Percentiles rank a stretch among this genome's conserved stretches.
These are phyloP conservation scores for Scenedesmus sp. DNA, from an alignment of 163 green algal species.

Conservation along the genomic window DNA sequence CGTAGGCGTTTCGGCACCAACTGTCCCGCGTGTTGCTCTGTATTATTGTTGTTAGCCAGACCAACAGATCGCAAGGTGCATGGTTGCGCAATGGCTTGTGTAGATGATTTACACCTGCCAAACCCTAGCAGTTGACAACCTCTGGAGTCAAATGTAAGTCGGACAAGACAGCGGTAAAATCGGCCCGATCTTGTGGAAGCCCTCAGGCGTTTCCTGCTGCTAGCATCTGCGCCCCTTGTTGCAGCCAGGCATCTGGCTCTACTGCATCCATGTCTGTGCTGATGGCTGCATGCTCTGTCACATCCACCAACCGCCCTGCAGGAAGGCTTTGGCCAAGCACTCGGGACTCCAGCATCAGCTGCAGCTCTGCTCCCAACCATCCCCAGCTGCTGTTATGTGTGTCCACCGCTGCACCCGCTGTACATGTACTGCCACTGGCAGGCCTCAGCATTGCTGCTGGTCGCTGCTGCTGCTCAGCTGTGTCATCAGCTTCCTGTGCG, in stretches of 20 bases:
- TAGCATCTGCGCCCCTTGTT: background rate
- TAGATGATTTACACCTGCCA: too few relatives aligned
- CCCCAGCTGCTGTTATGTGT: background rate
- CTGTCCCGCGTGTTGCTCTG: background rate
- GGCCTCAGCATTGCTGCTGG: background rate
- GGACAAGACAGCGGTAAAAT: background rate
- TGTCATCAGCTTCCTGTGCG: background rate
- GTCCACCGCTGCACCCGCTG: background rate
- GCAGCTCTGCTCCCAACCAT: background rate
- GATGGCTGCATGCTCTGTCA: background rate
- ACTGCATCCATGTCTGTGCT: conserved; percentile 18
- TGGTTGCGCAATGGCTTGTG: too few relatives aligned
- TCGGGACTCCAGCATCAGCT: conserved; percentile 3
- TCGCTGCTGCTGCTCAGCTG: background rate
- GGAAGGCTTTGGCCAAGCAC: conserved; percentile 16
- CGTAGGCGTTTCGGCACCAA: background rate
- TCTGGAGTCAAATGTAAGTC: background rate
- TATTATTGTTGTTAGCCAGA: background rate
- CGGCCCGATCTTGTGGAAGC: too few relatives aligned
- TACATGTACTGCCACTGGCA: background rate
- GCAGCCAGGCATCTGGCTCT: background rate
- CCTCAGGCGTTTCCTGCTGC: background rate
- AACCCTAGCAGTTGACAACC: background rate
- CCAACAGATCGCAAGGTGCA: too few relatives aligned
- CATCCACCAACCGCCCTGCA: conserved; percentile 15